phyloP scores from a whole-genome alignment of 1,139 yeast genomes.

The Yamadazyma siamensis region DNA sequence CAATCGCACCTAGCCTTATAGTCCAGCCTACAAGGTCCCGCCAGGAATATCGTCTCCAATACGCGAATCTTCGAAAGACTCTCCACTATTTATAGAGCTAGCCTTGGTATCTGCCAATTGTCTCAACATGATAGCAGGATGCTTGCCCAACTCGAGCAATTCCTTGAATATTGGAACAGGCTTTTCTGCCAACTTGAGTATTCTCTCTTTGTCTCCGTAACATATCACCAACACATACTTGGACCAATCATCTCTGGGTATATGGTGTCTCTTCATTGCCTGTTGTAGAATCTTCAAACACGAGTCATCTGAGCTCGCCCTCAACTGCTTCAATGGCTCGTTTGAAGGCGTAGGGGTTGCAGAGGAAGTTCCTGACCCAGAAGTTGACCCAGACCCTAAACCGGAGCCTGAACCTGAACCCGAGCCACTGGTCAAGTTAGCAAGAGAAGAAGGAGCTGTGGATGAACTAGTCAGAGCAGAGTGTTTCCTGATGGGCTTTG shows the following conservation, averaged over 20 bases:
- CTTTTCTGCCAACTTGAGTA: slow-evolving; percentile 78
- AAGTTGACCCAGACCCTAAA: too few species aligned
- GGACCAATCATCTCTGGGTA: slow-evolving; percentile 80
- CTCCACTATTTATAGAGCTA: slow-evolving; percentile 30
- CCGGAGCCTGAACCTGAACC: too few species aligned
- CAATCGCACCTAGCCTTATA: too few species aligned
- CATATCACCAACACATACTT: slow-evolving; percentile 87
- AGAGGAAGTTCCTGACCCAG: neutral
- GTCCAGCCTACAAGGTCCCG: slow-evolving; percentile 45
- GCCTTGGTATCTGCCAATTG: slow-evolving; percentile 55
- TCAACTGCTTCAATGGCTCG: slow-evolving; percentile 80
- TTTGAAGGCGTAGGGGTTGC: slow-evolving; percentile 9
- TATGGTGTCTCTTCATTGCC: slow-evolving; percentile 83
- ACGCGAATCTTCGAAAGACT: slow-evolving; percentile 38
- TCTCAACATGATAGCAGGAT: slow-evolving; percentile 91
- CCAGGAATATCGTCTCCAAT: slow-evolving; percentile 54
- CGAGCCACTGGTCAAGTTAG: neutral
- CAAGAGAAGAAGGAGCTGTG: neutral
- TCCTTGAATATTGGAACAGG: slow-evolving; percentile 90
- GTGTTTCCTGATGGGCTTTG: slow-evolving; percentile 12
- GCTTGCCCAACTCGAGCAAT: slow-evolving; percentile 79
- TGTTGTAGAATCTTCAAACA: slow-evolving; percentile 86
- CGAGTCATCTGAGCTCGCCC: slow-evolving; percentile 90
- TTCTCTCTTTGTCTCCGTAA: slow-evolving; percentile 87
- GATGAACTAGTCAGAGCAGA: slow-evolving; percentile 10